Percentiles rank a stretch among this genome's conserved stretches.
phyloP scores from a whole-genome alignment of 2,329 filamentous ascomycete genomes.

The Lecanicillium sp. region DNA sequence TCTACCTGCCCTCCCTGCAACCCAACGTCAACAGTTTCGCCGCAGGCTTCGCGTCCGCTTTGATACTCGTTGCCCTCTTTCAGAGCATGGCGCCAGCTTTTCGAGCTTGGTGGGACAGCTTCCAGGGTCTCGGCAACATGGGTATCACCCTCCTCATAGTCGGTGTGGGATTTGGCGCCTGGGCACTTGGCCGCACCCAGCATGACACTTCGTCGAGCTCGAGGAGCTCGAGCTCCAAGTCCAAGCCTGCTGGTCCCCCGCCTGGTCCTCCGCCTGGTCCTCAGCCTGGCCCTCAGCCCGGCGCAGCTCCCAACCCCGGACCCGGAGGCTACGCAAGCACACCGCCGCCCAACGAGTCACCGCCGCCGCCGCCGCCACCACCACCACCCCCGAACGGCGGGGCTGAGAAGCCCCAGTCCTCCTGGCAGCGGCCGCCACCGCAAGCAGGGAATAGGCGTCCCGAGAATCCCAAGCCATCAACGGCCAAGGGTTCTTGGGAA shows the following conservation, averaged over 20 bases:
- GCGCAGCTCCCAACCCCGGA: neutral
- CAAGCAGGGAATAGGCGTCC: conserved; percentile 13
- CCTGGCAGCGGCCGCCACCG: conserved; percentile 12
- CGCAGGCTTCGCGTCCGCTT: conserved; percentile 73
- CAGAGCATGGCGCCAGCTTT: conserved; percentile 67
- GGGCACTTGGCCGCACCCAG: conserved; percentile 49
- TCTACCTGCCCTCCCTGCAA: conserved; percentile 87
- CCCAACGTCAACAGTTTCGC: conserved; percentile 87
- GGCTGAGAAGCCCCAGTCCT: conserved; percentile 9
- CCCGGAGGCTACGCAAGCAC: neutral
- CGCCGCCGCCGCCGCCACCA: conserved; percentile 33
- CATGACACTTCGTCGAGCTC: conserved; percentile 18
- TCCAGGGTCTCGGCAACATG: conserved; percentile 65
- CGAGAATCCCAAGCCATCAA: conserved; percentile 28
- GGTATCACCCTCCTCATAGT: conserved; percentile 67
- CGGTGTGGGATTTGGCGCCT: conserved; percentile 69
- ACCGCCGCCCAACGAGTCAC: conserved; percentile 15
- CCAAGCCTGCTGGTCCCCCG: neutral
- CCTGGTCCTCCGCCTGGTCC: conserved; percentile 13
- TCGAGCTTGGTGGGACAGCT: conserved; percentile 64
- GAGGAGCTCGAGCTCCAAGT: conserved; percentile 12
- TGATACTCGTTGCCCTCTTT: conserved; percentile 67
- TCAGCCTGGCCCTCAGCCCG: conserved; percentile 1
- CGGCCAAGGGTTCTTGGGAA: conserved; percentile 54
- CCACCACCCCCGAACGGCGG: conserved; percentile 22